Evolutionary conservation across 352 stramenopile genomes (phyloP).

Genomic region (Phytopythium aichiense): DNA sequence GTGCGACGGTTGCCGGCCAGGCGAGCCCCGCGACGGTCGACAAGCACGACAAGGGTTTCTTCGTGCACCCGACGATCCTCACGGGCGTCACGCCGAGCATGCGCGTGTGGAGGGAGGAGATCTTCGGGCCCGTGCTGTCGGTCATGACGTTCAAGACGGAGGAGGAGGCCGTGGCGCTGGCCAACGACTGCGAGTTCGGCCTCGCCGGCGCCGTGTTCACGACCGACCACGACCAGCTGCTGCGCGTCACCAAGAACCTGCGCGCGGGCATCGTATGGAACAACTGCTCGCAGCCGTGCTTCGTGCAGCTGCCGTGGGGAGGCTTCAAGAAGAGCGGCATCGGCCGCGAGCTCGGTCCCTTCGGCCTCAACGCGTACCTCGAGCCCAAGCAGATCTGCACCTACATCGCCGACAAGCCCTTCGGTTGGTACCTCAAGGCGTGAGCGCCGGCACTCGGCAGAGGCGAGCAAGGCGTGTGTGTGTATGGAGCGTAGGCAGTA

Average conservation of each 20-base stretch:
- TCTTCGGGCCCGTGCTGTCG: constrained; percentile 88
- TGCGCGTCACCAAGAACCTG: constrained; percentile 53
- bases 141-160: constrained; percentile 87
- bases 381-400: constrained; percentile 71
- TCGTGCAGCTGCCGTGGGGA: constrained; percentile 72
- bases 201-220: constrained; percentile 76
- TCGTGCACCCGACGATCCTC: constrained; percentile 73
- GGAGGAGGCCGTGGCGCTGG: constrained; percentile 66
- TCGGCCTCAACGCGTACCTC: constrained; percentile 57
- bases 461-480: background rate
- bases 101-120: constrained; percentile 83
- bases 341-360: constrained; percentile 63
- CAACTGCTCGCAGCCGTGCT: constrained; percentile 61
- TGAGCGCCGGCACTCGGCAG: background rate
- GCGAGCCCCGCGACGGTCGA: constrained; percentile 17
- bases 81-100: constrained; percentile 54
- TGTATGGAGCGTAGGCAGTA: background rate
- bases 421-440: constrained; percentile 51
- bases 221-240: constrained; percentile 35
- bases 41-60: constrained; percentile 45
- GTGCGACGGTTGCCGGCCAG: constrained; percentile 41
- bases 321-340: constrained; percentile 84
- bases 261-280: constrained; percentile 61
- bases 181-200: constrained; percentile 76
- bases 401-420: constrained; percentile 64